Evolutionary conservation across 495 filamentous ascomycete genomes (phyloP).

Genomic region (Friedmanniomyces simplex): DNA sequence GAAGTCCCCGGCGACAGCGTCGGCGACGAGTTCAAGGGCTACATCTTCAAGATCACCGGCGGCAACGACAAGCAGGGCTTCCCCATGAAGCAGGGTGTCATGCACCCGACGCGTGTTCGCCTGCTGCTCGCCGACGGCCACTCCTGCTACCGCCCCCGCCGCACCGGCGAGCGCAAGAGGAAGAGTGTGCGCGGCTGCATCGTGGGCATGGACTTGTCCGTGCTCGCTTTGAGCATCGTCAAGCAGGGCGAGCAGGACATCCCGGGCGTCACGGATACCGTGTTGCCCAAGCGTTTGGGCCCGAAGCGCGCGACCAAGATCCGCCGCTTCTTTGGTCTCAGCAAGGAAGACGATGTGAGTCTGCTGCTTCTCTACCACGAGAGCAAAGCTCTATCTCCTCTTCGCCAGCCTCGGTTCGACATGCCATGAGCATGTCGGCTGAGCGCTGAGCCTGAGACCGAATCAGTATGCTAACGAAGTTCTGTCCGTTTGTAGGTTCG

Average conservation of each 20-base stretch:
- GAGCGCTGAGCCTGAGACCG: constrained; percentile 30
- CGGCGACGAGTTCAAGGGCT: constrained; percentile 98
- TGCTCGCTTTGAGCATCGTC: constrained; percentile 84
- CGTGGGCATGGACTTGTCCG: constrained; percentile 85
- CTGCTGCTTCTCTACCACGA: background rate
- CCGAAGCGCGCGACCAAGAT: constrained; percentile 99
- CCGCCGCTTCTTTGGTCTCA: constrained; percentile 93
- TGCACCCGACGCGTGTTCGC: constrained; percentile 95
- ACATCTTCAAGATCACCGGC: constrained; percentile 95
- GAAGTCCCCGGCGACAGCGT: constrained; percentile 90
- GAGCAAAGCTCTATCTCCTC: constrained; percentile 33
- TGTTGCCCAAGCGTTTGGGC: constrained; percentile 94
- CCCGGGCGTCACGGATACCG: constrained; percentile 89
- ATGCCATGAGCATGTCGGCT: constrained; percentile 3
- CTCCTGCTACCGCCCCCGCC: constrained; percentile 95
- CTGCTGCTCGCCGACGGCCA: constrained; percentile 87
- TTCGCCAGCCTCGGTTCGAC: constrained; percentile 26
- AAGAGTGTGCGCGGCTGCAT: constrained; percentile 98
- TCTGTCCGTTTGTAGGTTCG: constrained; percentile 51
- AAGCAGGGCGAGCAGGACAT: constrained; percentile 94
- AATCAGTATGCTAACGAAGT: constrained; percentile 19
- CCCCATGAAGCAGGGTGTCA: constrained; percentile 99
- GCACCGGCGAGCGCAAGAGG: constrained; percentile 95
- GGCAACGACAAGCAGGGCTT: constrained; percentile 99
- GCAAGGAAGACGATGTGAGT: constrained; percentile 99